Base-by-base conservation (phyloP, 2,329 filamentous ascomycete genomes). In the Rhynchosporium graminicola region DNA sequence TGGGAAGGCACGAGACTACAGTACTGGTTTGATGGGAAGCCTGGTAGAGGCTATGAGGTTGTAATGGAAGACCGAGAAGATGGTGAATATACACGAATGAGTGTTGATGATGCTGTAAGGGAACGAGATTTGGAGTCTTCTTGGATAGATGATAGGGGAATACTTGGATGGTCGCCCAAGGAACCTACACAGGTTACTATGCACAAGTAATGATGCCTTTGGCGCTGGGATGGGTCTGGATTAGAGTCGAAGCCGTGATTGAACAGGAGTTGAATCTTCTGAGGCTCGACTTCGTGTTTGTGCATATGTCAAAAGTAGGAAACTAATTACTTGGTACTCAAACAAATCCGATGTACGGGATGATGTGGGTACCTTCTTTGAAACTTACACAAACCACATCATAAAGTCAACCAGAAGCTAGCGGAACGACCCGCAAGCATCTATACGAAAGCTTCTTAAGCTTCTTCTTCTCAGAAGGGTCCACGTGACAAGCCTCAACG, bases 1-100 rank as follows among this genome's bases (percentile, higher is more conserved):
- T 71, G 65, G 42, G 68, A 70, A 33, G 68, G 68, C 2, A 70
- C 70, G 4, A 51, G 61, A 10, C 52, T 70, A 33, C 69, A 71
- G 57, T 67, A 67, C 54, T 61, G 51, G 36, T 72, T 72, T 57
- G 70, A 71, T 48, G 47, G 51, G 33, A 64, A 66, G 29, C 65
- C 64, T 2, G 62, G 65, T n/a, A 61, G 57, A 12, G 67, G 65
- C 1, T 72, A 71, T 46, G 62, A 63, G 50, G 48, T 54, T 29
- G 62, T 69, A 3, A 60, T 67, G 42, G 63, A 64, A 48, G 55
- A 66, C 45, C 31, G 45, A 28, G 55, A 56, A 55, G 52, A 56
- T 46, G 56, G 60, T n/a, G 59, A 59, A 29, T 59, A 50, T 51
- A 46, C 50, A 29, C 31, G 57, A 59, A 51, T 51, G 57, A 59